Evolutionary conservation across 179 eudicot species (phyloP), one percentile per base, ranked within the genome.

Genomic region (Camellia oleifera): DNA sequence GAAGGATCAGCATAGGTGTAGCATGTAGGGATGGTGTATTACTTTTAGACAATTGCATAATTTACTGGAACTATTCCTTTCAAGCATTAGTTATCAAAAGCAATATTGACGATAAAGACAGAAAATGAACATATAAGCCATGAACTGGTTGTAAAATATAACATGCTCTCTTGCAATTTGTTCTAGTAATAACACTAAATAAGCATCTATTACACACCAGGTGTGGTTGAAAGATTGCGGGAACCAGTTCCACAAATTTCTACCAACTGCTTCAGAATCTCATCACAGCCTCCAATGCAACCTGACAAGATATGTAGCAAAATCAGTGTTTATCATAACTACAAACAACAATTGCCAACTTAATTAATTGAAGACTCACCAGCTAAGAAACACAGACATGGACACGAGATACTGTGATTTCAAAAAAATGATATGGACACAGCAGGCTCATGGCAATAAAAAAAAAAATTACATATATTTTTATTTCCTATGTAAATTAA

Each of bases 201-300:
- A 78, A 58, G 61, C n/a, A 56, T 78, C 26, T 13, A 52, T 53
- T 26, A 76, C 78, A 78, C 70, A 88, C 97, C 93, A 79, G 96
- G 78, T 62, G 73, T 72, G 76, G 83, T 87, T 75, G 95, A 79
- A 79, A 45, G 70, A 85, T 82, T 92, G 79, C 97, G 96, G 57
- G 97, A 84, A 77, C 98, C 97, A 58, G 98, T 91, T 84, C 99
- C 99, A 83, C 98, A 94, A 64, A 91, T 91, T 82, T 94, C 97
- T 53, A 83, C 83, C 32, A 96, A 90, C 80, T 94, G 90, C 84
- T 78, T 92, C 56, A 96, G 85, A 62, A 82, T 89, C 67, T 86
- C 90, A 86, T 96, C 99, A 82, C 99, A 96, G 79, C 99, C 99
- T 79, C 99, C 98, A 80, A 96, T 82, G 82, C 99, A 96, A 72